Evolutionary conservation across 345 rosid genomes (phyloP).

Genomic region (Citrus reticulata): DNA sequence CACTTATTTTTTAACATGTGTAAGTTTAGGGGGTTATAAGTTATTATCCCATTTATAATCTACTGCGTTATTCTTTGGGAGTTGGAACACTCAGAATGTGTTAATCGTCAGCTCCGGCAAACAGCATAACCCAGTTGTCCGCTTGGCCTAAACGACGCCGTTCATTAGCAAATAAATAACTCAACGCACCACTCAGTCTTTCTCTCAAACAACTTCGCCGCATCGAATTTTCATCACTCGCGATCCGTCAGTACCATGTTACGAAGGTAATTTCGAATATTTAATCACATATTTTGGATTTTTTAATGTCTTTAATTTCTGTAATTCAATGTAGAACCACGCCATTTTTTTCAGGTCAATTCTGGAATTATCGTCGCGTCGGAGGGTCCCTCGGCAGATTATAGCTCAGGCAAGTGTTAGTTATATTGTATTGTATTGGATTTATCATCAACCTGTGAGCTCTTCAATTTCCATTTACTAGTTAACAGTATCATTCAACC

Average conservation of each 20-base stretch:
- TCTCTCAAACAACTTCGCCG: constrained; percentile 1
- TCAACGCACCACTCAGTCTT: not conserved
- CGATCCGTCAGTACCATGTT: not conserved
- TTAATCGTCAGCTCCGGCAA: not conserved
- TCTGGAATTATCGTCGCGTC: constrained; percentile 57
- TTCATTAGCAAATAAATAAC: not conserved
- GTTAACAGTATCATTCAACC: not conserved
- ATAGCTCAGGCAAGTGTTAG: constrained; percentile 40
- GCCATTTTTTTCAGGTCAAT: constrained; percentile 48
- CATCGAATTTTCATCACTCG: not conserved
- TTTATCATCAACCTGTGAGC: not conserved
- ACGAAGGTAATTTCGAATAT: constrained; percentile 3
- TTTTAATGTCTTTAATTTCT: not conserved
- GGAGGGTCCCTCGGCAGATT: constrained; percentile 45
- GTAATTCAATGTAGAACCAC: not conserved
- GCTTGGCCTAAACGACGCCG: not conserved
- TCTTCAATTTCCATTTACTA: not conserved
- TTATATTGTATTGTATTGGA: not conserved
- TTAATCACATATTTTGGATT: not conserved
- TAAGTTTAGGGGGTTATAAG: too few relatives aligned
- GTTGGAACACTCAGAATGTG: not conserved
- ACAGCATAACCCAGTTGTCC: not conserved
- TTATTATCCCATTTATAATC: not conserved
- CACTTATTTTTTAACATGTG: too few relatives aligned
- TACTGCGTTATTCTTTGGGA: not conserved